Base-by-base conservation (phyloP, 2,329 filamentous ascomycete genomes). In the Dothistroma pini region DNA sequence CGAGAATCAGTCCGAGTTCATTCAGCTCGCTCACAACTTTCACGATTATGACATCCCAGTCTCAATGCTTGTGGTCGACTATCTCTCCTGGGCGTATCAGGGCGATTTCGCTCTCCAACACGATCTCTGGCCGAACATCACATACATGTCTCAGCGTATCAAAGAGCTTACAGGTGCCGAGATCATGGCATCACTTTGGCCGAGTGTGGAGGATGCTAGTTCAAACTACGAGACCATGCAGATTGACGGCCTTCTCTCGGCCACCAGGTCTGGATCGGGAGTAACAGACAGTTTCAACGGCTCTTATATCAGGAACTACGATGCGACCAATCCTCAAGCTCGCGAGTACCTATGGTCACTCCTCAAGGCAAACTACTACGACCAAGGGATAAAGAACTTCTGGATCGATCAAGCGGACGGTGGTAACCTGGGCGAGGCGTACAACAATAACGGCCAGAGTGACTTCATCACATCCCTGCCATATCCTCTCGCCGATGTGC, bases 371-470 rank as follows among this genome's bases (percentile, higher is more conserved):
- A 71, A 74, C 53, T 73, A 74, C 61, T 74, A 69, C 55, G 69
- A 71, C 53, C 65, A 70, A 16, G 72, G 71, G 25, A 71, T 74
- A 61, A 67, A 70, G 50, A 72, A 72, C 60, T 74, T 72, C 61
- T 74, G 72, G 71, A 72, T 74, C 53, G 72, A 74, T 54, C 69
- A 74, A 66, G 71, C 72, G 5, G 72, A 74, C 34, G 75, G 75
- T 11, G 75, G 75, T 1, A 68, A 73, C 3, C 66, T 75, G 3
- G 75, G 75, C 9, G 75, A 65, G 69, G 74, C 60, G 57, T 76
- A 75, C 58, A 72, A 76, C 56, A 77, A 76, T 51, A 76, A 76
- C 44, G 74, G 70, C 2, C 71, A 72, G 54, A 64, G 59, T n/a
- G 60, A 56, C 0, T 68, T 68, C 49, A 69, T 73, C 63, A 8